Conservation (phyloP, 768 basidiomycete species). For the Leccinum olivaceopallidum region DNA sequence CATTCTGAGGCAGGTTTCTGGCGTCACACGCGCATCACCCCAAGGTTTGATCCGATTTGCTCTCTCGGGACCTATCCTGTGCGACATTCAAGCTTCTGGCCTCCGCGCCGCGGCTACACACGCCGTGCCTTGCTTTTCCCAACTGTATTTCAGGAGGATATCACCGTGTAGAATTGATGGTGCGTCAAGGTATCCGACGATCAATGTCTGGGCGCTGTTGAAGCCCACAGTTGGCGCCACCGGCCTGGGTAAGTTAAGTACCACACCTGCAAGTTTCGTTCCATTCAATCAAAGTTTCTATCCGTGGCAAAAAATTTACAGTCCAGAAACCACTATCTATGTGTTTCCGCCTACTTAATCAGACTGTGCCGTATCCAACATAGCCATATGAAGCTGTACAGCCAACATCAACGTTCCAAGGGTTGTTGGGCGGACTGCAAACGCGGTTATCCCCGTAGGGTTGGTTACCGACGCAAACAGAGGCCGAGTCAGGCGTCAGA, state of each 20-base stretch:
- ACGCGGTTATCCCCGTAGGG: slow-evolving; percentile 4
- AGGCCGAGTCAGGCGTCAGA: slow-evolving; percentile 3
- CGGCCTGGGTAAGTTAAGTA: no score
- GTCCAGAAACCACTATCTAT: no score
- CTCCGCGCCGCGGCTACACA: not conserved
- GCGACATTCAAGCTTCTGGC: not conserved
- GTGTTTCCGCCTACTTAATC: no score
- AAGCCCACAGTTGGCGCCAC: no score
- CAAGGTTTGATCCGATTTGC: not conserved
- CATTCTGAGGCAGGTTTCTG: no score
- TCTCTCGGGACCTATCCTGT: not conserved
- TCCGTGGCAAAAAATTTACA: no score
- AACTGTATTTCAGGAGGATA: not conserved
- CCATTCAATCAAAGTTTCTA: no score
- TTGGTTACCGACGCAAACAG: not conserved
- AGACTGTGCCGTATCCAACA: not conserved
- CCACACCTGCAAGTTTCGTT: no score
- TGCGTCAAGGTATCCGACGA: not conserved
- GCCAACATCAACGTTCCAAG: not conserved
- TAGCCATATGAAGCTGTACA: slow-evolving; percentile 2
- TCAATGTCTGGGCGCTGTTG: no score
- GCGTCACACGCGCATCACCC: no score
- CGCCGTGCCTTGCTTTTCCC: no score
- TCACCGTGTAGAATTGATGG: not conserved
- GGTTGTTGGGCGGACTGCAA: slow-evolving; percentile 6